phyloP scores from a whole-genome alignment of 257 asterid genomes.

The Mitragyna speciosa region DNA sequence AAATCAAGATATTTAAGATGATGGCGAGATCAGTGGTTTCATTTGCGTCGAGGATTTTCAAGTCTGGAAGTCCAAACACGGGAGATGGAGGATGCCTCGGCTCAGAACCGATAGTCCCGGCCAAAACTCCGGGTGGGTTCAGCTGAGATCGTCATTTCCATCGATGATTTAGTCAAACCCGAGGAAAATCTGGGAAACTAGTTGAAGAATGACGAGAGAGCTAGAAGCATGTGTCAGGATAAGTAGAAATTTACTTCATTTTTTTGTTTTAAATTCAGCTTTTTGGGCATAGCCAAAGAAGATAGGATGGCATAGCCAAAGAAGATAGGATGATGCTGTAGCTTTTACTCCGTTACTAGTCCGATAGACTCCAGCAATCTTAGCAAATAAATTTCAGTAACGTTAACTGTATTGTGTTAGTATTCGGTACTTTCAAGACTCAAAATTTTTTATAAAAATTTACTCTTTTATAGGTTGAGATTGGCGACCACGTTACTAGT shows the following conservation, averaged over 20 bases:
- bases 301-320: neutral
- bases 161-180: neutral
- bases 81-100: slow-evolving; percentile 12
- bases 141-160: neutral
- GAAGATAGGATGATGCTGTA: neutral
- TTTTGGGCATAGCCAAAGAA: neutral
- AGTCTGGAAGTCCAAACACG: neutral
- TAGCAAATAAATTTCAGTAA: too few species aligned
- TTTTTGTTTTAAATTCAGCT: neutral
- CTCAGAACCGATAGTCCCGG: neutral
- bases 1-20: slow-evolving; percentile 18
- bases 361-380: too few species aligned
- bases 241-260: neutral
- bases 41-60: neutral
- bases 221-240: neutral
- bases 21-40: slow-evolving; percentile 11
- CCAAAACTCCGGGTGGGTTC: neutral
- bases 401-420: too few species aligned
- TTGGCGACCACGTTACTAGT: too few species aligned
- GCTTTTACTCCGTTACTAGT: neutral
- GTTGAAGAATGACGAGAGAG: neutral
- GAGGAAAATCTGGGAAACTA: neutral
- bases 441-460: too few species aligned
- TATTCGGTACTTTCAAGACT: too few species aligned
- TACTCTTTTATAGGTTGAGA: too few species aligned